These are phyloP conservation scores for Neurospora intermedia DNA, from an alignment of 495 filamentous ascomycete genomes.

Conservation along the genomic window DNA sequence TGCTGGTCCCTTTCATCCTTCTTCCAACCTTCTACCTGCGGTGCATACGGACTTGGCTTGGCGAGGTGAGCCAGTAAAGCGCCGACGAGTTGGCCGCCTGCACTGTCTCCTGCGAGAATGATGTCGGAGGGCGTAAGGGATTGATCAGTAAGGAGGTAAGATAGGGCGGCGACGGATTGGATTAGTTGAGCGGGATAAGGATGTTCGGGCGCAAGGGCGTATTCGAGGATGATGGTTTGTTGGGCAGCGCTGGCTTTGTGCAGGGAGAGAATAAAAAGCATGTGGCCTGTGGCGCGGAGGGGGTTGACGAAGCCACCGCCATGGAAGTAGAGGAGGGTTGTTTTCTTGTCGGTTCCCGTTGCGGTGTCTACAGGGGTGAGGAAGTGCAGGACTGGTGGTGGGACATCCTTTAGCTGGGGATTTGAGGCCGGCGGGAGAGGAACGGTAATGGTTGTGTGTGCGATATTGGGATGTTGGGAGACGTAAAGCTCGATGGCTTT, in stretches of 20 bases:
- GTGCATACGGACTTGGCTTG: background rate
- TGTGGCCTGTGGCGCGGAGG: constrained; percentile 4
- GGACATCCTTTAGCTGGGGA: background rate
- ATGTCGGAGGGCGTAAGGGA: background rate
- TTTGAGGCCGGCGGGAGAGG: background rate
- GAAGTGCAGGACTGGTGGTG: background rate
- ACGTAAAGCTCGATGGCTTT: constrained; percentile 1
- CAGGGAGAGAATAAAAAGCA: constrained; percentile 8
- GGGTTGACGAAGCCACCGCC: constrained; percentile 17
- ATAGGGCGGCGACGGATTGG: constrained; percentile 2
- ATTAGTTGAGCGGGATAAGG: constrained; percentile 8
- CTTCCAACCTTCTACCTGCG: background rate
- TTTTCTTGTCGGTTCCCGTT: background rate
- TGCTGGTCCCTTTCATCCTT: background rate
- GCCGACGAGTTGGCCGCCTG: constrained; percentile 9
- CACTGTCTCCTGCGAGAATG: constrained; percentile 8
- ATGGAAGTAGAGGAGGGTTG: constrained; percentile 9
- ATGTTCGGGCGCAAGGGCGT: constrained; percentile 10
- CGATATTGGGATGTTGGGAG: background rate
- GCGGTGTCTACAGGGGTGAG: constrained; percentile 1
- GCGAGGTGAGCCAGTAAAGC: constrained; percentile 5
- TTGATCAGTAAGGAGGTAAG: constrained; percentile 1
- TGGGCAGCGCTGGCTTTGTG: background rate
- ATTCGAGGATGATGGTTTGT: constrained; percentile 8
- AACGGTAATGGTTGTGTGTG: background rate